phyloP scores from a whole-genome alignment of 768 basidiomycete species.

The Myochromella boudieri region DNA sequence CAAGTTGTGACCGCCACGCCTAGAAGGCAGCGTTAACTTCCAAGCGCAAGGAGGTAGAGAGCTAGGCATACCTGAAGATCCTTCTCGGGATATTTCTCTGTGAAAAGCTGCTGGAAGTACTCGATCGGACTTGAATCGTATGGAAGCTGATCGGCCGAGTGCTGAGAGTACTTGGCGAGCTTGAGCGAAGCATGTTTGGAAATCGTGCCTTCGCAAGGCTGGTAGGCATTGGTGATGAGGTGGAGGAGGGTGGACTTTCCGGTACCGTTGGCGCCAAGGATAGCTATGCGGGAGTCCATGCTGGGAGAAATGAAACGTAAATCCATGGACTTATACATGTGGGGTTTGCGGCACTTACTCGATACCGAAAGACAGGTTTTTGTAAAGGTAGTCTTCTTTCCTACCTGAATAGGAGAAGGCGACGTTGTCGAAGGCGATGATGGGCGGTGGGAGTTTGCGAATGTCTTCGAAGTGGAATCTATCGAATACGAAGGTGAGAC shows the following conservation, averaged over 20 bases:
- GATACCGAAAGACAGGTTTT: slow-evolving; percentile 93
- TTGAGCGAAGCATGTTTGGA: slow-evolving; percentile 90
- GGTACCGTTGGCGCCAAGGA: slow-evolving; percentile 94
- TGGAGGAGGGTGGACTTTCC: slow-evolving; percentile 92
- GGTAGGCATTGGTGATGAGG: slow-evolving; percentile 81
- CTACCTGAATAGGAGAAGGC: slow-evolving; percentile 95
- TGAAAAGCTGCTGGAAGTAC: slow-evolving; percentile 85
- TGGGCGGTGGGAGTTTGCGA: slow-evolving; percentile 90
- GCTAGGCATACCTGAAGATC: slow-evolving; percentile 58
- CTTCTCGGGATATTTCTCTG: slow-evolving; percentile 89
- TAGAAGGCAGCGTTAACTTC: slow-evolving; percentile 24
- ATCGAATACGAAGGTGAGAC: background rate
- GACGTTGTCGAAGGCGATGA: slow-evolving; percentile 93
- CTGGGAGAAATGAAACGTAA: slow-evolving; percentile 35
- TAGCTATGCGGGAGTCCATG: slow-evolving; percentile 94
- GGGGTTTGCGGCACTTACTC: slow-evolving; percentile 52
- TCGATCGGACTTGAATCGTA: slow-evolving; percentile 91
- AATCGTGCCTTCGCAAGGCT: slow-evolving; percentile 82
- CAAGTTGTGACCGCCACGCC: slow-evolving; percentile 94
- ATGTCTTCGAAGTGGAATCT: slow-evolving; percentile 97
- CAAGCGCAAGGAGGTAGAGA: background rate
- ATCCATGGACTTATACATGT: too few species aligned
- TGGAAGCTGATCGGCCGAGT: slow-evolving; percentile 97
- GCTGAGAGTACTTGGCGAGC: slow-evolving; percentile 98
- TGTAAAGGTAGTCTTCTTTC: slow-evolving; percentile 84